These are phyloP conservation scores for Helianthus tuberosus DNA, from an alignment of 129 eudicot species.

Conservation along the genomic window DNA sequence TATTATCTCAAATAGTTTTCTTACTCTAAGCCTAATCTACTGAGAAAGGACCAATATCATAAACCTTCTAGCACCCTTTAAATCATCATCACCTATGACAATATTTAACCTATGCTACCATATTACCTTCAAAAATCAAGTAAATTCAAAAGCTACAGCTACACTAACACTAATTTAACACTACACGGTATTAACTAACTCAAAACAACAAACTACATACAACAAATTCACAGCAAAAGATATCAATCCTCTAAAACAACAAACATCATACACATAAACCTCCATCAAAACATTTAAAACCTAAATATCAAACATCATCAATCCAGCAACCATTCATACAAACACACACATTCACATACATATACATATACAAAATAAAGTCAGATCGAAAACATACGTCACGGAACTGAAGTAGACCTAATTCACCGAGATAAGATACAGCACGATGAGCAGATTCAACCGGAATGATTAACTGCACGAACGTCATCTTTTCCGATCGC, in stretches of 20 bases:
- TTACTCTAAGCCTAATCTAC: slow-evolving; percentile 11
- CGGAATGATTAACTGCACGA: slow-evolving; percentile 83
- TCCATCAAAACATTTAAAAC: slow-evolving; percentile 19
- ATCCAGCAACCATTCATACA: slow-evolving; percentile 14
- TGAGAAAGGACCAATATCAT: background rate
- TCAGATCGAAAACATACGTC: slow-evolving; percentile 51
- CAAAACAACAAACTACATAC: slow-evolving; percentile 7
- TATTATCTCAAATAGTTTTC: slow-evolving; percentile 1
- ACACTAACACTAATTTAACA: background rate
- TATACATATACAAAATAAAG: background rate
- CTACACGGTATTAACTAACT: background rate
- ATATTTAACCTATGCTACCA: slow-evolving; percentile 1
- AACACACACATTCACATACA: background rate
- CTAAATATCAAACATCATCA: background rate
- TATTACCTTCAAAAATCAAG: slow-evolving; percentile 8
- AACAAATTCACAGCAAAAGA: background rate
- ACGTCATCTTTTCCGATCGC: slow-evolving; percentile 96
- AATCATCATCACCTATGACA: slow-evolving; percentile 6
- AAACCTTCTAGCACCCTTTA: slow-evolving; percentile 20
- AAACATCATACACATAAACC: background rate
- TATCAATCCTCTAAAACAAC: background rate
- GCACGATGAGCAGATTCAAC: slow-evolving; percentile 98
- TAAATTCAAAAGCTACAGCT: background rate
- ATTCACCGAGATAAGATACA: slow-evolving; percentile 85
- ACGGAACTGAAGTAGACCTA: slow-evolving; percentile 89